These are phyloP conservation scores for Arctium minus DNA, from an alignment of 129 eudicot species.

Conservation along the genomic window DNA sequence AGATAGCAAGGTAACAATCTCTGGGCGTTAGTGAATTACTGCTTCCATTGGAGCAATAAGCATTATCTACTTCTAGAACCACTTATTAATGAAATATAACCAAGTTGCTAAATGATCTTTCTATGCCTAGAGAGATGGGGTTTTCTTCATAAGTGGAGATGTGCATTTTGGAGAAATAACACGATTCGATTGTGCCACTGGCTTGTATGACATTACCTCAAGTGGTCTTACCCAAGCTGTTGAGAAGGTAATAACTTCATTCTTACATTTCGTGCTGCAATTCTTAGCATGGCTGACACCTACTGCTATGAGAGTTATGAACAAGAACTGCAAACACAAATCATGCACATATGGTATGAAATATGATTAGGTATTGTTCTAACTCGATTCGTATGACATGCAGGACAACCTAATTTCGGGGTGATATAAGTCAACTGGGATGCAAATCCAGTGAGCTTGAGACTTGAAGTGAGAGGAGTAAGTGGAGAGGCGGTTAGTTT, in stretches of 20 bases:
- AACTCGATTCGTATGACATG: background rate
- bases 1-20: slow-evolving; percentile 51
- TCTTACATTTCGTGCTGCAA: slow-evolving; percentile 40
- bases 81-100: background rate
- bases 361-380: background rate
- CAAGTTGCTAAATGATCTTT: background rate
- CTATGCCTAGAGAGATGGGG: slow-evolving; percentile 54
- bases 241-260: slow-evolving; percentile 50
- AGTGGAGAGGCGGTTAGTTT: slow-evolving; percentile 49
- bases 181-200: slow-evolving; percentile 53
- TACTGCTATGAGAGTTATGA: slow-evolving; percentile 54
- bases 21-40: background rate
- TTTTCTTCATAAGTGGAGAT: slow-evolving; percentile 71
- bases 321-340: slow-evolving; percentile 36
- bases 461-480: slow-evolving; percentile 56
- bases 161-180: slow-evolving; percentile 76
- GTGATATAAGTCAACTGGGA: slow-evolving; percentile 58
- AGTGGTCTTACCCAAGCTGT: slow-evolving; percentile 74
- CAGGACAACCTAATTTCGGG: slow-evolving; percentile 69
- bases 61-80: background rate
- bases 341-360: slow-evolving; percentile 66
- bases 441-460: slow-evolving; percentile 45
- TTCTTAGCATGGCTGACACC: slow-evolving; percentile 64
- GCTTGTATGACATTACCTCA: slow-evolving; percentile 64
- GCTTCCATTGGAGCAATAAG: background rate